Evolutionary conservation across 148 eudicot species (phyloP).

Genomic region (Vaccinium macrocarpon): DNA sequence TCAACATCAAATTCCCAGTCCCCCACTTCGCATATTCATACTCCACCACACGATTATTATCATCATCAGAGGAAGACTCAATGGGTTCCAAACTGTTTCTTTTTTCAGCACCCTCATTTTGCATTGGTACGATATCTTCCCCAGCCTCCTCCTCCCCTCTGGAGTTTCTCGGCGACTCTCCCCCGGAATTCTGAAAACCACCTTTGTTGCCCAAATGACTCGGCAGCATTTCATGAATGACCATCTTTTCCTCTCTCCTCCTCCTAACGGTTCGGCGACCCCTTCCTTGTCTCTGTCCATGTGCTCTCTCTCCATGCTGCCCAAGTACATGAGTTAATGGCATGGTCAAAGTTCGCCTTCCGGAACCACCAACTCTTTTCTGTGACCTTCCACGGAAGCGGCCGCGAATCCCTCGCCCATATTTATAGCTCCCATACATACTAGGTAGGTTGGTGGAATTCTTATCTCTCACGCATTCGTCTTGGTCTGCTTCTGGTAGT

Average conservation of each 20-base stretch:
- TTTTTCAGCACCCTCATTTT: conserved; percentile 31
- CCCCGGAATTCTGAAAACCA: neutral
- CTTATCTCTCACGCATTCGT: conserved; percentile 34
- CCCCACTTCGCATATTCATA: conserved; percentile 45
- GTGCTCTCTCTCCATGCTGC: conserved; percentile 55
- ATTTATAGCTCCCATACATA: conserved; percentile 24
- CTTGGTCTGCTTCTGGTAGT: conserved; percentile 24
- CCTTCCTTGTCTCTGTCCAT: conserved; percentile 55
- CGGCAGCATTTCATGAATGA: conserved; percentile 20
- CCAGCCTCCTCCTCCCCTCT: conserved; percentile 33
- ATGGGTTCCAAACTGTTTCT: conserved; percentile 8
- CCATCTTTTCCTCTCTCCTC: conserved; percentile 47
- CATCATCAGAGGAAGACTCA: conserved; percentile 20
- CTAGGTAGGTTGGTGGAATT: conserved; percentile 35
- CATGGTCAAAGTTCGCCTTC: conserved; percentile 27
- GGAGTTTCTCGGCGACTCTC: conserved; percentile 38
- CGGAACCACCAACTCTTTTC: conserved; percentile 39
- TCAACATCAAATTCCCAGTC: conserved; percentile 29
- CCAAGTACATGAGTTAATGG: conserved; percentile 41
- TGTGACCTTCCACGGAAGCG: conserved; percentile 62
- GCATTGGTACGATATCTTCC: conserved; percentile 27
- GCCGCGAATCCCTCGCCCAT: conserved; percentile 43
- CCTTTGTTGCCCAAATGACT: conserved; percentile 22
- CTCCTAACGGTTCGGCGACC: conserved; percentile 60
- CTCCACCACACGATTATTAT: conserved; percentile 33